These are phyloP conservation scores for Beauveria caledonica DNA, from an alignment of 2,329 filamentous ascomycete genomes.

Conservation along the genomic window DNA sequence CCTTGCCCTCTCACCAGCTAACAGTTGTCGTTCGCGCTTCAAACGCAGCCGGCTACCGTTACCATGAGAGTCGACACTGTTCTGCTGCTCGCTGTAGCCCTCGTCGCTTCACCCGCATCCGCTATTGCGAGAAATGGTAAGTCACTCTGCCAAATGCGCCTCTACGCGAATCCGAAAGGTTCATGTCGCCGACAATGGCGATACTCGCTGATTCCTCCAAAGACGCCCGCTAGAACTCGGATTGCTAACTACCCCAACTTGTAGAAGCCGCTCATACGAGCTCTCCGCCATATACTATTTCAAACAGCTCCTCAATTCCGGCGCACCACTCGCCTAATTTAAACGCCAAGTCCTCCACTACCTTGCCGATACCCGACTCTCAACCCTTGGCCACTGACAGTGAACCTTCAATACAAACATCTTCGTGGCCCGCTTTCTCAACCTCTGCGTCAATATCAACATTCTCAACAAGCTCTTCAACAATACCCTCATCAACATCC, in stretches of 20 bases:
- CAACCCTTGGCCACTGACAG: neutral
- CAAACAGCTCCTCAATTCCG: conserved; percentile 1
- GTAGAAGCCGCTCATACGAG: neutral
- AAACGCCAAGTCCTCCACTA: neutral
- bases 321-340: neutral
- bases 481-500: neutral
- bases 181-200: neutral
- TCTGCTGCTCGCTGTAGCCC: conserved; percentile 14
- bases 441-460: neutral
- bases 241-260: neutral
- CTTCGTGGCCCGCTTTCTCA: neutral
- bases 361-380: neutral
- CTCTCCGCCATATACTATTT: neutral
- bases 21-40: neutral
- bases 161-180: neutral
- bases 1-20: neutral
- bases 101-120: conserved; percentile 12
- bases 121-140: conserved; percentile 14
- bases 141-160: neutral
- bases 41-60: neutral
- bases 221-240: neutral
- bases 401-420: neutral
- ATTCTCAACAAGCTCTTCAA: neutral
- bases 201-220: neutral
- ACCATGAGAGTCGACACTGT: conserved; percentile 15